These are phyloP conservation scores for Amylocarpus encephaloides DNA, from an alignment of 2,329 filamentous ascomycete species.

Conservation along the genomic window DNA sequence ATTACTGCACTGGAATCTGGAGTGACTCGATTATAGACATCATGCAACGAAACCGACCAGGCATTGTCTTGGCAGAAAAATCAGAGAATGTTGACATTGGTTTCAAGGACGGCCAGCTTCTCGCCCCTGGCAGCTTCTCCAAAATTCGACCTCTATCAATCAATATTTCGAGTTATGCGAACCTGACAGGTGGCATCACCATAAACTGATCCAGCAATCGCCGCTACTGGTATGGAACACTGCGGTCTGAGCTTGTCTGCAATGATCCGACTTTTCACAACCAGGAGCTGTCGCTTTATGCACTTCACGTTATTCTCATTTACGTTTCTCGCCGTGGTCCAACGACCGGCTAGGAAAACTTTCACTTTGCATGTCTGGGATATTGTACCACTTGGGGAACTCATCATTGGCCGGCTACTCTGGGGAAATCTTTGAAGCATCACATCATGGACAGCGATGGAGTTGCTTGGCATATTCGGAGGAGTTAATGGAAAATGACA, in stretches of 20 bases:
- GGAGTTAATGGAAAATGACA: neutral
- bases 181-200: slow-evolving; percentile 24
- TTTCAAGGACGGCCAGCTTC: slow-evolving; percentile 50
- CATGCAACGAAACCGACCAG: slow-evolving; percentile 52
- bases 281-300: neutral
- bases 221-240: neutral
- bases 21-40: slow-evolving; percentile 59
- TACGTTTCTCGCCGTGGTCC: neutral
- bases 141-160: slow-evolving; percentile 27
- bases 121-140: slow-evolving; percentile 20
- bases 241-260: neutral
- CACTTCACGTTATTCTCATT: neutral
- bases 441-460: neutral
- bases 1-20: slow-evolving; percentile 64
- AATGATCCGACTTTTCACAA: neutral
- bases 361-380: neutral
- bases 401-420: neutral
- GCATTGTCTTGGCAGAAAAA: slow-evolving; percentile 53
- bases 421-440: neutral
- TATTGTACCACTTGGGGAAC: neutral
- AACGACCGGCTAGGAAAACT: neutral
- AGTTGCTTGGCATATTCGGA: neutral
- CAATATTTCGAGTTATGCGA: slow-evolving; percentile 26
- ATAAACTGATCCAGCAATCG: slow-evolving; percentile 15
- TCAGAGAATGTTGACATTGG: slow-evolving; percentile 54